Evolutionary conservation across 352 stramenopile species (phyloP).

Genomic region (Phytophthora pistaciae): DNA sequence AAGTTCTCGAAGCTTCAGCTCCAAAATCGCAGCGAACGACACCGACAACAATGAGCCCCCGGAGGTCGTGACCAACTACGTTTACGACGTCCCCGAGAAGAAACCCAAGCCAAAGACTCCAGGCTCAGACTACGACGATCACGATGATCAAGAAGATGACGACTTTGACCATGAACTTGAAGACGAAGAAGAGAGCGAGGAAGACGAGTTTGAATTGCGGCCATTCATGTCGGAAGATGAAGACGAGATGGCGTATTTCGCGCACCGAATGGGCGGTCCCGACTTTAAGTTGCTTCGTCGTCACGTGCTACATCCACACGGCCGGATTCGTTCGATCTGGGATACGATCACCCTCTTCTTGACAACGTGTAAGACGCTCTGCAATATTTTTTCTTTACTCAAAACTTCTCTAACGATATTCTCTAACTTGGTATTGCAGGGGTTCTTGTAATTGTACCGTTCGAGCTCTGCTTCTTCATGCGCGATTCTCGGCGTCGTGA

Average conservation of each 20-base stretch:
- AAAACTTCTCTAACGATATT: not conserved
- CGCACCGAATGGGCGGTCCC: slow-evolving; percentile 47
- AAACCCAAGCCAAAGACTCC: slow-evolving; percentile 17
- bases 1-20: slow-evolving; percentile 10
- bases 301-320: slow-evolving; percentile 74
- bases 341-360: slow-evolving; percentile 64
- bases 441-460: slow-evolving; percentile 69
- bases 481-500: slow-evolving; percentile 30
- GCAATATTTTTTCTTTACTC: not conserved
- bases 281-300: slow-evolving; percentile 61
- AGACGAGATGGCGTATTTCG: slow-evolving; percentile 77
- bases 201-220: slow-evolving; percentile 17
- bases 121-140: slow-evolving; percentile 26
- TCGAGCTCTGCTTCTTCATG: slow-evolving; percentile 76
- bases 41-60: slow-evolving; percentile 19
- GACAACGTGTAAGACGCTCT: slow-evolving; percentile 59
- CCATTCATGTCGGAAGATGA: slow-evolving; percentile 49
- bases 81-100: slow-evolving; percentile 41
- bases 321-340: slow-evolving; percentile 61
- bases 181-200: slow-evolving; percentile 19
- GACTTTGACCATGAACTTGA: slow-evolving; percentile 24
- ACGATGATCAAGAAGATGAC: slow-evolving; percentile 13
- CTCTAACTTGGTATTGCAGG: slow-evolving; percentile 34
- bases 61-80: slow-evolving; percentile 40
- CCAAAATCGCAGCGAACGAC: slow-evolving; percentile 19